Conservation (phyloP, 768 basidiomycete genomes). For the Mycena filopes region DNA sequence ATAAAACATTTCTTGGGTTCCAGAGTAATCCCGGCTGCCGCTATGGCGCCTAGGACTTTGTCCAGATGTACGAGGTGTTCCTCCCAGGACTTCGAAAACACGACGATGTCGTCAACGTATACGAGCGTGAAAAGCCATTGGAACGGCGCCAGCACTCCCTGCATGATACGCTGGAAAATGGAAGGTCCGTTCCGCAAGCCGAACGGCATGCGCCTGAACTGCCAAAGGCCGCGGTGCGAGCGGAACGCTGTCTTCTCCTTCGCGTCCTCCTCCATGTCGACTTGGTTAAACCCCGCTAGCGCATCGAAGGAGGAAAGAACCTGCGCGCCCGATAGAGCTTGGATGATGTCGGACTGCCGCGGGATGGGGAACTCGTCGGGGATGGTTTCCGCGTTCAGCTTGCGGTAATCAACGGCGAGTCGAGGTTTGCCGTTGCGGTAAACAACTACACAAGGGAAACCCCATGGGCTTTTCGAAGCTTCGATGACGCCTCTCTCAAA, state of each 20-base stretch:
- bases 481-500: constrained; percentile 43
- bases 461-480: constrained; percentile 37
- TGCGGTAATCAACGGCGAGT: constrained; percentile 46
- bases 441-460: constrained; percentile 39
- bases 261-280: background rate
- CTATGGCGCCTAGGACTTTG: background rate
- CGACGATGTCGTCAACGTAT: constrained; percentile 40
- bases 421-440: constrained; percentile 50
- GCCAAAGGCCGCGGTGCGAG: constrained; percentile 43
- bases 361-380: background rate
- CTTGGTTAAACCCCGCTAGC: no score
- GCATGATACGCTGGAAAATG: constrained; percentile 21
- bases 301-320: constrained; percentile 14
- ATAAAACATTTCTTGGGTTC: background rate
- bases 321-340: background rate
- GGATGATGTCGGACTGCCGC: background rate
- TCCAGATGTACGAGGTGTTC: background rate
- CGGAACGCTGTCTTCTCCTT: constrained; percentile 43
- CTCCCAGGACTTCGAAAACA: constrained; percentile 35
- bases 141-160: background rate
- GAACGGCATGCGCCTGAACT: constrained; percentile 35
- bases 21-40: background rate
- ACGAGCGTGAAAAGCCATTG: constrained; percentile 27
- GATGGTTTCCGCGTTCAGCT: constrained; percentile 12
- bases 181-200: constrained; percentile 16